A percentile compares a stretch with the other conserved stretches of the same genome.
These are phyloP conservation scores for Prinsepia uniflora DNA, from an alignment of 306 rosid species.

Conservation along the genomic window DNA sequence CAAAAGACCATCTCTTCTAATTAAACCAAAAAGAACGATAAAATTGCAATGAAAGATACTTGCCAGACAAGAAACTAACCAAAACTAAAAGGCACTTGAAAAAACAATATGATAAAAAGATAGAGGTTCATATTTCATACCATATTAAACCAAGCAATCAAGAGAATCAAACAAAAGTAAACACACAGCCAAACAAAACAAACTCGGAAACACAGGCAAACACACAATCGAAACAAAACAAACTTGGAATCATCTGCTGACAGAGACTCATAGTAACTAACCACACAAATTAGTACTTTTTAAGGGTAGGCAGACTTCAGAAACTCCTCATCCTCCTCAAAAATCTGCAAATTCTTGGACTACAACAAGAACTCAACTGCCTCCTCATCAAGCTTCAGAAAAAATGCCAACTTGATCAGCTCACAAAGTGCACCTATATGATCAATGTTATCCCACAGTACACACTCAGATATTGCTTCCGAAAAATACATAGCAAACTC, in stretches of 20 bases:
- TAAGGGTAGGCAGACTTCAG: slow-evolving; percentile 40
- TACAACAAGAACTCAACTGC: slow-evolving; percentile 53
- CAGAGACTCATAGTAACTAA: neutral
- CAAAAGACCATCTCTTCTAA: too few species aligned
- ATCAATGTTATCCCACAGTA: slow-evolving; percentile 48
- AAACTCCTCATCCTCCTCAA: slow-evolving; percentile 60
- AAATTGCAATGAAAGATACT: too few species aligned
- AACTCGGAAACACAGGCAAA: too few species aligned
- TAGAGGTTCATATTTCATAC: neutral
- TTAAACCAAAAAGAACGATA: too few species aligned
- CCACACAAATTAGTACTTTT: neutral
- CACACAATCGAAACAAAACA: neutral
- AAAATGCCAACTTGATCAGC: slow-evolving; percentile 49
- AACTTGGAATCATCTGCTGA: neutral
- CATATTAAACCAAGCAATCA: neutral
- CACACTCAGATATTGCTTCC: slow-evolving; percentile 51
- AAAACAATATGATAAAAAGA: neutral
- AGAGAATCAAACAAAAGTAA: neutral
- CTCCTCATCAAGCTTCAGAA: slow-evolving; percentile 48
- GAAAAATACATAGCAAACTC: slow-evolving; percentile 60
- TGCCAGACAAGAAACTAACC: neutral
- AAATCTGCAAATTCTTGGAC: slow-evolving; percentile 56
- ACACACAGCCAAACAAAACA: neutral
- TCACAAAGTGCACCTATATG: slow-evolving; percentile 46
- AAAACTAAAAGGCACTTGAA: neutral